Base-by-base conservation (phyloP, 2,329 filamentous ascomycete species). In the Claviceps citrina region DNA sequence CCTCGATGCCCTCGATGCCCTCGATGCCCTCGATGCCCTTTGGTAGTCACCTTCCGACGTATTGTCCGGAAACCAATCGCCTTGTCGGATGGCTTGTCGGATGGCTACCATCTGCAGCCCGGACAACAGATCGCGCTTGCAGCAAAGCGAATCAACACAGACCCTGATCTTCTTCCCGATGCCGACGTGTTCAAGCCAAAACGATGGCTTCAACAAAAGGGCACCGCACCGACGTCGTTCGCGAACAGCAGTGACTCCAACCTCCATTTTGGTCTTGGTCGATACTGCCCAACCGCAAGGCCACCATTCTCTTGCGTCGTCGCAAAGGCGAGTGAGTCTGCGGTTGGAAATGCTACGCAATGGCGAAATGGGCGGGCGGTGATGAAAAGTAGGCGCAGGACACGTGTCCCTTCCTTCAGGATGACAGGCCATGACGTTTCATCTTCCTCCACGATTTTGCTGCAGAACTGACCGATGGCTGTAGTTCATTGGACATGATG, bases 241-340 rank as follows among this genome's bases (percentile, higher is more conserved):
- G 32, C 45, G 2, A 40, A 45, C 38, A 46, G 45, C 33, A 46
- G 45, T 28, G 35, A 40, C 7, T 28, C 43, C 31, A 46, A 46
- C 22, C 27, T 48, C 12, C 36, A 46, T 28, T 48, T 48, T 39
- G 46, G 46, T 2, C 41, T 46, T 5, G 46, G 46, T 2, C 38
- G 44, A 36, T 46, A 48, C 28, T 46, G 16, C 44, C 44, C 3
- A 43, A 46, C 25, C 36, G 32, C 15, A 35, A 33, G 1, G 38
- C 43, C 7, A 36, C 41, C 8, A 34, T 46, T 15, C 40, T 46
- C 6, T 31, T 46, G 18, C 44, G 44, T 15, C 34, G 24, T 36
- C 34, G n/a, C n/a, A n/a, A n/a, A n/a, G n/a, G n/a, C n/a, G n/a
- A n/a, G n/a, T n/a, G n/a, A n/a, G n/a, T n/a, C n/a, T n/a, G n/a